Evolutionary conservation across 805 yeast species (phyloP), one percentile per base, ranked within the genome.

Genomic region (Barnettozyma salicaria): DNA sequence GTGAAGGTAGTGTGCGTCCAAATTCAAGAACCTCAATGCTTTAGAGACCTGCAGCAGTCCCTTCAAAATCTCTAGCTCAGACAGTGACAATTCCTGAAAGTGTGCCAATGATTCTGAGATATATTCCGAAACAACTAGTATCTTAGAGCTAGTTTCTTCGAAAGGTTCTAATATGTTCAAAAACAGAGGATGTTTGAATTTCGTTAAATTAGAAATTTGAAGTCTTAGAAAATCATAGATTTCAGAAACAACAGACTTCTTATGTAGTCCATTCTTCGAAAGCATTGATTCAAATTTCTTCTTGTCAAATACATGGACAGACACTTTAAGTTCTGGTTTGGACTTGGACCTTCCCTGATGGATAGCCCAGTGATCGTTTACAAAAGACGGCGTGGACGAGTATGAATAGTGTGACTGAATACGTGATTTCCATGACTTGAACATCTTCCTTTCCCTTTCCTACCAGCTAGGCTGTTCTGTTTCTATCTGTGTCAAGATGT

Each of bases 231-330:
- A 67, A 30, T 76, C 81, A 48, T 76, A 80, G 32, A 89, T 92
- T 28, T 72, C 78, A 33, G 77, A 56, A 2, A 74, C 51, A 18
- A 70, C 56, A 21, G 71, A 61, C 12, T 65, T 66, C 43, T 64
- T 70, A 17, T 69, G 52, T 4, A 74, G 56, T 6, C 79, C 77
- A 26, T 76, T 63, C 39, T 74, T 63, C 11, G 61, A 45, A 19
- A 88, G 56, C 38, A 64, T 63, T 6, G 70, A 57, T 46, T 84
- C 89, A 45, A 84, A 76, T 38, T 75, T 78, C 53, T 78, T 75
- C 63, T 88, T 89, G 57, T 83, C 95, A 52, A 88, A 84, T 21
- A 83, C 78, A 61, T 92, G 88, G 9, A 90, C 94, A 3, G 95
- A 83, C 2, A 78, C 95, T 40, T 79, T 40, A 14, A 32, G 19